Percentiles rank a stretch among this genome's conserved stretches.
Evolutionary conservation across 108 stramenopile genomes (phyloP).

Genomic region (Stephanodiscus minutulus): DNA sequence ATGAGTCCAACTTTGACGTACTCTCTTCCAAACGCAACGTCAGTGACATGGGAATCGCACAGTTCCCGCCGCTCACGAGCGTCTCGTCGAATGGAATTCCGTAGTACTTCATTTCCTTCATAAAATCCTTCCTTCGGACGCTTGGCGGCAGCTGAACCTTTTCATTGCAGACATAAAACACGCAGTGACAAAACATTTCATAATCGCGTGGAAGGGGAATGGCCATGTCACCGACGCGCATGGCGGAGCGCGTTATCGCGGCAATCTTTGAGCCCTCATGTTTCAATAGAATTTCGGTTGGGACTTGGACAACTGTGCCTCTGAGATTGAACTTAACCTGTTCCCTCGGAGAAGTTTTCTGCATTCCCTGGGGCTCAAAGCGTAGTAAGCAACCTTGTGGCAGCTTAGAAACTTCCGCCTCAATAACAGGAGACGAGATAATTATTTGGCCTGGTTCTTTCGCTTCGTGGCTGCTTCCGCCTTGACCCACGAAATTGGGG

Average conservation of each 20-base stretch:
- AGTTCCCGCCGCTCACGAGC: not conserved
- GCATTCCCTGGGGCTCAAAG: constrained; percentile 1
- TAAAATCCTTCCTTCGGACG: constrained; percentile 10
- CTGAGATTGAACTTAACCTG: constrained; percentile 4
- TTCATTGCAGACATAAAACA: constrained; percentile 16
- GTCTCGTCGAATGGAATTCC: constrained; percentile 18
- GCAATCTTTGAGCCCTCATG: constrained; percentile 19
- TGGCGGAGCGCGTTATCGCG: constrained; percentile 16
- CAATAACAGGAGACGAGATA: not conserved
- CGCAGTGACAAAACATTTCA: constrained; percentile 22
- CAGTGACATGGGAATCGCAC: not conserved
- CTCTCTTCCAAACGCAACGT: no score
- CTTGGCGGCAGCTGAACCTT: constrained; percentile 14
- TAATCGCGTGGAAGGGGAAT: constrained; percentile 19
- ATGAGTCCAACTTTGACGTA: not conserved
- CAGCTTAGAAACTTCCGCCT: not conserved
- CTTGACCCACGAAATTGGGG: not conserved
- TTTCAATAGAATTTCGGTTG: constrained; percentile 10
- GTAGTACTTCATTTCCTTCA: constrained; percentile 15
- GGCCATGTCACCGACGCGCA: constrained; percentile 13
- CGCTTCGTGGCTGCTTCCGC: not conserved
- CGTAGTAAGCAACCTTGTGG: not conserved
- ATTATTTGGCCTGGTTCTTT: not conserved
- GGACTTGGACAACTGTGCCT: constrained; percentile 20
- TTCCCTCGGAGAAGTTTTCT: not conserved